These are phyloP conservation scores for Epichloe baconii DNA, from an alignment of 2,329 filamentous ascomycete genomes.

Conservation along the genomic window DNA sequence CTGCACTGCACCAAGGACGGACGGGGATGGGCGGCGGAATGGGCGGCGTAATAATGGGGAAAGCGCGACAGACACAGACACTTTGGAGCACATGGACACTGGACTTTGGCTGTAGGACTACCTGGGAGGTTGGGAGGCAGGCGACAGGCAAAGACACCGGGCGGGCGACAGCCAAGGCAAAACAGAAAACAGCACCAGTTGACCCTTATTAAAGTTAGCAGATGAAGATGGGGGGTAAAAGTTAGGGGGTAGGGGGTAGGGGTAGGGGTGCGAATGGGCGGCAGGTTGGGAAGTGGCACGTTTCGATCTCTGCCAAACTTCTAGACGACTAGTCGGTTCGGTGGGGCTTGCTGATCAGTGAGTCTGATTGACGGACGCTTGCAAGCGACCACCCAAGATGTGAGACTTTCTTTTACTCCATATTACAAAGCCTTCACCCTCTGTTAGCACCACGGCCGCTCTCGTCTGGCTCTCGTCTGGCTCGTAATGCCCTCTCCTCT, in stretches of 20 bases:
- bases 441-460: background rate
- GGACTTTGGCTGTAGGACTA: background rate
- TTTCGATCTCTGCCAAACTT: too few species aligned
- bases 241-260: background rate
- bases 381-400: background rate
- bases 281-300: background rate
- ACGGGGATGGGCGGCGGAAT: slow-evolving; percentile 17
- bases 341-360: background rate
- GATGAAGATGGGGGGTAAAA: background rate
- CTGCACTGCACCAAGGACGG: slow-evolving; percentile 5
- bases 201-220: too few species aligned
- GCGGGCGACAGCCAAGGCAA: background rate
- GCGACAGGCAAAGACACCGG: background rate
- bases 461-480: background rate
- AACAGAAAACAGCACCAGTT: too few species aligned
- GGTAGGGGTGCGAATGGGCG: background rate
- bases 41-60: slow-evolving; percentile 14
- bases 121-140: background rate
- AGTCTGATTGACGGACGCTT: background rate
- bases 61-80: slow-evolving; percentile 22
- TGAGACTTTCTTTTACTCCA: background rate
- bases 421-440: background rate
- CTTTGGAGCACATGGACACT: background rate
- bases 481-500: background rate
- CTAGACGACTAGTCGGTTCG: background rate